Percentiles rank a stretch among this genome's conserved stretches.
phyloP scores from a whole-genome alignment of 345 rosid genomes.

The Citrus australasica region DNA sequence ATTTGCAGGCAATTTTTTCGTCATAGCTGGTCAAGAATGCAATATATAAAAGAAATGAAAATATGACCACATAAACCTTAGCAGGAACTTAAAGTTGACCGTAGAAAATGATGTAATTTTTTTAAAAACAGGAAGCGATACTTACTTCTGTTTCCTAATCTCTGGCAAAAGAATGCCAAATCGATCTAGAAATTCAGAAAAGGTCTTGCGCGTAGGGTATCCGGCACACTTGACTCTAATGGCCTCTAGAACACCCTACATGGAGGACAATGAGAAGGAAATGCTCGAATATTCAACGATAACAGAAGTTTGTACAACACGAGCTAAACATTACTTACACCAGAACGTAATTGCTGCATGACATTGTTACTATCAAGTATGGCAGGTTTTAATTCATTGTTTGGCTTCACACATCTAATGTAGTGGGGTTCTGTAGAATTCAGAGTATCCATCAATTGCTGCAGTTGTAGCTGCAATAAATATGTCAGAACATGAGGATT shows the following conservation, averaged over 20 bases:
- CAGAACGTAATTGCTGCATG: conserved; percentile 85
- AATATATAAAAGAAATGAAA: conserved; percentile 13
- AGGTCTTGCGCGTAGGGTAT: conserved; percentile 71
- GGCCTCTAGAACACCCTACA: conserved; percentile 96
- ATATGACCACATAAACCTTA: not conserved
- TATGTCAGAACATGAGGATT: conserved; percentile 20
- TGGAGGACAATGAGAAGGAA: conserved; percentile 18
- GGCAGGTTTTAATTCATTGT: conserved; percentile 54
- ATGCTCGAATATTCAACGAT: conserved; percentile 14
- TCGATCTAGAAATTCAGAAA: conserved; percentile 58
- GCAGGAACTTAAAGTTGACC: conserved; percentile 20
- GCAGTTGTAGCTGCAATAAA: conserved; percentile 81
- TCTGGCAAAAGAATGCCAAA: conserved; percentile 71
- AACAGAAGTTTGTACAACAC: not conserved
- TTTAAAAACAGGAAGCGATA: conserved; percentile 13
- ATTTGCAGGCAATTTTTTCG: conserved; percentile 70
- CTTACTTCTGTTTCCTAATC: conserved; percentile 52
- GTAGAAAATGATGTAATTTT: conserved; percentile 1
- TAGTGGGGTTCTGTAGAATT: conserved; percentile 88
- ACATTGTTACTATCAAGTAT: conserved; percentile 60
- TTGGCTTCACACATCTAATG: conserved; percentile 94
- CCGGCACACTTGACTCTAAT: conserved; percentile 88
- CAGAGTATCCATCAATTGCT: conserved; percentile 85
- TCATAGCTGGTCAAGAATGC: conserved; percentile 49
- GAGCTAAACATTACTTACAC: conserved; percentile 50